A percentile compares a stretch with the other conserved stretches of the same genome.
Evolutionary conservation across 345 rosid genomes (phyloP).

Genomic region (Salix exigua): DNA sequence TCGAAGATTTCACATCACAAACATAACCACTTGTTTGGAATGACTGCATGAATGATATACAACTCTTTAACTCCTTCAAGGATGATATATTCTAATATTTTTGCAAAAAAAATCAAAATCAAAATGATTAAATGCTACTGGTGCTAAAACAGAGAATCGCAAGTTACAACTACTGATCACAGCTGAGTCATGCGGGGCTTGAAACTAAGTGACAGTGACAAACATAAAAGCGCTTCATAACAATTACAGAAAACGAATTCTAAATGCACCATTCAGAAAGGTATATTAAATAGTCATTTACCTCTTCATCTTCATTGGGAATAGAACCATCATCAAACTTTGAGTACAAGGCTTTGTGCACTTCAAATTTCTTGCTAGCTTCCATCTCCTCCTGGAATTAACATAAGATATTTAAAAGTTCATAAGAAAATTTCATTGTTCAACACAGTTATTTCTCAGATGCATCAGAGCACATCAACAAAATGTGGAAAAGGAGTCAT

Average conservation of each 20-base stretch:
- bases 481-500: conserved; percentile 9
- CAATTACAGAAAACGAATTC: background rate
- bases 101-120: too few relatives aligned
- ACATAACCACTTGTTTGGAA: background rate
- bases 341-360: conserved; percentile 28
- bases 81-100: background rate
- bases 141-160: background rate
- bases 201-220: background rate
- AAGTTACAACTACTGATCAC: background rate
- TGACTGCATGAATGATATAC: background rate
- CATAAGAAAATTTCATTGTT: background rate
- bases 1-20: background rate
- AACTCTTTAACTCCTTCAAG: background rate
- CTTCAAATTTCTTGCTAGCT: conserved; percentile 35
- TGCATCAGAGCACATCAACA: background rate
- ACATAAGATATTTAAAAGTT: background rate
- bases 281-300: conserved; percentile 8
- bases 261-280: background rate
- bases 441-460: background rate
- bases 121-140: background rate
- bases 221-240: background rate
- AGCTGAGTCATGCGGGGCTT: background rate
- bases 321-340: conserved; percentile 30
- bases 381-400: conserved; percentile 47
- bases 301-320: conserved; percentile 52